phyloP scores from a whole-genome alignment of 306 rosid genomes.

The Fagus crenata region DNA sequence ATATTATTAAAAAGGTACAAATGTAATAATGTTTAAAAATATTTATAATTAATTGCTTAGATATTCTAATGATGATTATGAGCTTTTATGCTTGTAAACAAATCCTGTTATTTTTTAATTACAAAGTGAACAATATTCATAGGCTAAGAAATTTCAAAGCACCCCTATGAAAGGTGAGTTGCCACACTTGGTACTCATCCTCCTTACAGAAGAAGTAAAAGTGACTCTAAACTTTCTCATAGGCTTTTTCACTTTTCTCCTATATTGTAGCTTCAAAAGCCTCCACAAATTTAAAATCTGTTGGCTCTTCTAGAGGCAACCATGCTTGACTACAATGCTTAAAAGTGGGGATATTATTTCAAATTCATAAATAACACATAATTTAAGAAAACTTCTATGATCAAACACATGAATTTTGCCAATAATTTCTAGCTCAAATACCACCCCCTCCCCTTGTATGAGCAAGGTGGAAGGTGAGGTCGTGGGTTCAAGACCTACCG shows the following conservation, averaged over 20 bases:
- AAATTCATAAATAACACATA: not conserved
- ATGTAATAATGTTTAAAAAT: not conserved
- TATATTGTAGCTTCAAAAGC: not conserved
- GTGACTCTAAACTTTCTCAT: not conserved
- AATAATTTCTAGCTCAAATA: no score
- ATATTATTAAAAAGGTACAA: not conserved
- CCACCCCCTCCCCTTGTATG: no score
- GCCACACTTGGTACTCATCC: not conserved
- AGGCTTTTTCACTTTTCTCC: not conserved
- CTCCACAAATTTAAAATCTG: not conserved
- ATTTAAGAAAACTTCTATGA: not conserved
- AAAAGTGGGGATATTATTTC: not conserved
- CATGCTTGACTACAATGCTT: not conserved
- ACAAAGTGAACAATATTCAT: not conserved
- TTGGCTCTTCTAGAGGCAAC: not conserved
- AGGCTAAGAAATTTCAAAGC: constrained; percentile 1
- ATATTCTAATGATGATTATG: not conserved
- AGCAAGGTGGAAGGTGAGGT: no score
- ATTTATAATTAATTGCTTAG: not conserved
- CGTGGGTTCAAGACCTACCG: no score
- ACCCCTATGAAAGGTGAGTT: not conserved
- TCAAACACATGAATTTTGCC: no score
- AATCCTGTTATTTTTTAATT: not conserved
- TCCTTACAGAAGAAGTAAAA: not conserved
- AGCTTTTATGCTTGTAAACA: not conserved